A percentile compares a stretch with the other conserved stretches of the same genome.
phyloP scores from a whole-genome alignment of 2,329 filamentous ascomycete genomes.

The Penicillium sp. region DNA sequence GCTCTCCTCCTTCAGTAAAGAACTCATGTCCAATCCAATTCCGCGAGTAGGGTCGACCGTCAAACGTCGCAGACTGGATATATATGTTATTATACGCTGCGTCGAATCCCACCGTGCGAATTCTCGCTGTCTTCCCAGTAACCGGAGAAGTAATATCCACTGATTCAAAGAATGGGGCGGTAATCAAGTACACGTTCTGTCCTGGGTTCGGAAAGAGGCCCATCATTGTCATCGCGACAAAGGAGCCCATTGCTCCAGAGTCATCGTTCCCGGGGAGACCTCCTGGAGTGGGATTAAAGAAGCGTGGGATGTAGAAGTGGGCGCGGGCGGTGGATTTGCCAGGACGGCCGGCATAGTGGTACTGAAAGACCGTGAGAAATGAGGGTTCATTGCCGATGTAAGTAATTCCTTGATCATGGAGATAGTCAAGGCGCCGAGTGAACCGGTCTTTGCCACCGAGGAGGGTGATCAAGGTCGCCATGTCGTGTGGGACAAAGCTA shows the following conservation, averaged over 20 bases:
- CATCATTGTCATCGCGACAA: slow-evolving; percentile 70
- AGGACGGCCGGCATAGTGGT: slow-evolving; percentile 70
- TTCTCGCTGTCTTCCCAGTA: slow-evolving; percentile 64
- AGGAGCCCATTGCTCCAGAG: slow-evolving; percentile 71
- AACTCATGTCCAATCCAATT: slow-evolving; percentile 73
- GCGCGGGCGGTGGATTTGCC: slow-evolving; percentile 55
- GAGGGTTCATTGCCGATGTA: slow-evolving; percentile 70
- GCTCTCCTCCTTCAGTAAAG: slow-evolving; percentile 66
- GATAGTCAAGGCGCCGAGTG: slow-evolving; percentile 63
- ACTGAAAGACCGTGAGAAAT: slow-evolving; percentile 69
- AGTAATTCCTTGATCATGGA: slow-evolving; percentile 66
- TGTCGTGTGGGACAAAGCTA: slow-evolving; percentile 61
- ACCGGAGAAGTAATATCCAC: slow-evolving; percentile 62
- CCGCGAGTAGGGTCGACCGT: slow-evolving; percentile 64
- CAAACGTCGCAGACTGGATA: slow-evolving; percentile 68
- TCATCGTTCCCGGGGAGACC: slow-evolving; percentile 74
- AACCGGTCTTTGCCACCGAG: slow-evolving; percentile 65
- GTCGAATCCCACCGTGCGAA: slow-evolving; percentile 66
- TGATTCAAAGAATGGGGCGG: slow-evolving; percentile 67
- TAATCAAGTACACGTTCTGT: slow-evolving; percentile 72
- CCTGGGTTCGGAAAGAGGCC: slow-evolving; percentile 71
- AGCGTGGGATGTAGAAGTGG: slow-evolving; percentile 67
- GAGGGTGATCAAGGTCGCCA: slow-evolving; percentile 59
- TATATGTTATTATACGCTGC: slow-evolving; percentile 61
- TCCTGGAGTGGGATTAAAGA: slow-evolving; percentile 60